A percentile compares a stretch with the other conserved stretches of the same genome.
These are phyloP conservation scores for Salvia miltiorrhiza DNA, from an alignment of 257 asterid species.

Conservation along the genomic window DNA sequence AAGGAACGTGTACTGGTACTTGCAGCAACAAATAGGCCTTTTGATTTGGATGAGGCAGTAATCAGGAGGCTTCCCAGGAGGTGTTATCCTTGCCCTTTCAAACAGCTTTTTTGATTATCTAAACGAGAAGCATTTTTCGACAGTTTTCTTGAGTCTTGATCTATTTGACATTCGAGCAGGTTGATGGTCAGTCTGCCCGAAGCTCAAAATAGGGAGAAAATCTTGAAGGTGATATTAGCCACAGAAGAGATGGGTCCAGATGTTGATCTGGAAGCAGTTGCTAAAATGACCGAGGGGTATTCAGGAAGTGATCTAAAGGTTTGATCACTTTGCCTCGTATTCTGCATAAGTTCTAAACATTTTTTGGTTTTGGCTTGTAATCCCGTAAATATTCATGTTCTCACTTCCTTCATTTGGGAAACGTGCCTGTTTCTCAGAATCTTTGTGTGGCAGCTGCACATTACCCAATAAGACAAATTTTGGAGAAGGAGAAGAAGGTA, in stretches of 20 bases:
- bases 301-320: conserved; percentile 65
- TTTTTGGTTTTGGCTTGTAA: not conserved
- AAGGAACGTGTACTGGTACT: conserved; percentile 52
- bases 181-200: conserved; percentile 52
- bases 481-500: conserved; percentile 88
- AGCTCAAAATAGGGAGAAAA: conserved; percentile 40
- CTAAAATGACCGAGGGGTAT: conserved; percentile 52
- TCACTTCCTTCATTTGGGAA: not conserved
- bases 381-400: not conserved
- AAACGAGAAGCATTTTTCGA: not conserved
- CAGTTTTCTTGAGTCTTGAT: not conserved
- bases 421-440: conserved; percentile 44
- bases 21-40: conserved; percentile 59
- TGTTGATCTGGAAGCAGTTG: conserved; percentile 40
- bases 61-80: conserved; percentile 58
- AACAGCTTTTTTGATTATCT: not conserved
- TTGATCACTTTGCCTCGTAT: not conserved
- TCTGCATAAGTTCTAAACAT: not conserved
- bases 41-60: conserved; percentile 60
- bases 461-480: conserved; percentile 79
- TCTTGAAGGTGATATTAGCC: conserved; percentile 40
- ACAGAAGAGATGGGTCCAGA: conserved; percentile 40
- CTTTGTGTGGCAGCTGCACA: conserved; percentile 81
- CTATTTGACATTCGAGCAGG: conserved; percentile 30
- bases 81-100: conserved; percentile 16